A percentile compares a stretch with the other conserved stretches of the same genome.
These are phyloP conservation scores for Ilyonectria mors-panacis DNA, from an alignment of 2,329 filamentous ascomycete genomes.

Conservation along the genomic window DNA sequence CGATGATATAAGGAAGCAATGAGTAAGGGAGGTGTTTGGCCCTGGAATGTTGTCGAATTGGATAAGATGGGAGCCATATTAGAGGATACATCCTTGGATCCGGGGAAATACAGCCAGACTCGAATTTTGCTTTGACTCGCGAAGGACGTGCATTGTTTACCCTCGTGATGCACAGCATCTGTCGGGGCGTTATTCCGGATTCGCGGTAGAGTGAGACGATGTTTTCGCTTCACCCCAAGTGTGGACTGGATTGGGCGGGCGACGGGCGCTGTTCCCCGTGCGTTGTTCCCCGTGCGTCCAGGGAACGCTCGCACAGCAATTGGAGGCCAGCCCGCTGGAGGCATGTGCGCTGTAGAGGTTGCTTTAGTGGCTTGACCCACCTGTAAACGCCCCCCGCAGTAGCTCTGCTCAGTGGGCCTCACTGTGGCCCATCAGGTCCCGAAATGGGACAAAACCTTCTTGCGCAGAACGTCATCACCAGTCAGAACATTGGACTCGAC, in stretches of 20 bases:
- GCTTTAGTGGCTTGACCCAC: conserved; percentile 33
- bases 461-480: conserved; percentile 44
- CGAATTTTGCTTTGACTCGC: background rate
- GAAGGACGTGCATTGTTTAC: background rate
- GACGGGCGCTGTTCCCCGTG: background rate
- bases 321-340: background rate
- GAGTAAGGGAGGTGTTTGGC: background rate
- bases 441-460: conserved; percentile 34
- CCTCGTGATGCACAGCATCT: background rate
- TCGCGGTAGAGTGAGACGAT: background rate
- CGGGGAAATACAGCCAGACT: too few species aligned
- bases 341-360: conserved; percentile 23
- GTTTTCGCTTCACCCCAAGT: background rate
- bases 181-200: background rate
- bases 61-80: background rate
- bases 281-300: background rate
- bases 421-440: conserved; percentile 13
- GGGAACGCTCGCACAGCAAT: conserved; percentile 12
- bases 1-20: conserved; percentile 25
- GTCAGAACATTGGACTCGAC: conserved; percentile 27
- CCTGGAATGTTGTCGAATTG: background rate
- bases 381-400: conserved; percentile 31
- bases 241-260: background rate
- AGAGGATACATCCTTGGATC: too few species aligned
- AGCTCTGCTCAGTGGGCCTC: conserved; percentile 27